Percentiles rank a stretch among this genome's conserved stretches.
phyloP scores from a whole-genome alignment of 1,284 basidiomycete species.

The Tilletia indica region DNA sequence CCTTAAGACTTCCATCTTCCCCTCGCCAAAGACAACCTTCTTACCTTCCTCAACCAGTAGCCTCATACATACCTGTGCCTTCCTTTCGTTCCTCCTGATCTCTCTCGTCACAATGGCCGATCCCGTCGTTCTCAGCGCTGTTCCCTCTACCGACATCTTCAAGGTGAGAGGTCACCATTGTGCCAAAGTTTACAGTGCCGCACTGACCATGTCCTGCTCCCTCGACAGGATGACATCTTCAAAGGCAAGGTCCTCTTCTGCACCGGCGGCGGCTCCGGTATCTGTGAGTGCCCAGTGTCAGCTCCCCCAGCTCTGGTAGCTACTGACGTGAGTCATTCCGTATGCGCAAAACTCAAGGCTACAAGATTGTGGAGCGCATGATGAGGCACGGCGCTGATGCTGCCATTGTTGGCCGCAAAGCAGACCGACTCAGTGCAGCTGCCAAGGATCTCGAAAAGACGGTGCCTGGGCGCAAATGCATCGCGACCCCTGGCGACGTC shows the following conservation, averaged over 20 bases:
- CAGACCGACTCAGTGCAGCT: conserved; percentile 71
- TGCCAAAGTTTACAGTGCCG: conserved; percentile 52
- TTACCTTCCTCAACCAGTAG: too few relatives aligned
- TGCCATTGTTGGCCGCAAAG: conserved; percentile 80
- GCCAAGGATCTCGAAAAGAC: conserved; percentile 70
- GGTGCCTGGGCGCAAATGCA: conserved; percentile 64
- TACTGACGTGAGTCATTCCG: background rate
- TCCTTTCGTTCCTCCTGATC: background rate
- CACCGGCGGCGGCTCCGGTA: conserved; percentile 68
- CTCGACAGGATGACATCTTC: conserved; percentile 67
- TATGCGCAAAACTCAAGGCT: conserved; percentile 48
- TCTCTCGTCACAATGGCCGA: conserved; percentile 9
- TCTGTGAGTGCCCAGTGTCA: conserved; percentile 67
- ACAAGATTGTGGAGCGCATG: conserved; percentile 63
- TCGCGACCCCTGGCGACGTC: conserved; percentile 79
- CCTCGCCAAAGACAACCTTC: too few relatives aligned
- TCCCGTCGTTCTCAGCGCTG: conserved; percentile 18
- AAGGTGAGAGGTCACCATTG: background rate
- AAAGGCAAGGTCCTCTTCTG: conserved; percentile 90
- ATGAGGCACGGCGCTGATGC: conserved; percentile 83
- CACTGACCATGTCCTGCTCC: background rate
- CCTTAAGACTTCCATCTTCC: too few relatives aligned
- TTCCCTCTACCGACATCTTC: conserved; percentile 22
- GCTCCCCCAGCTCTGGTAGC: too few relatives aligned
- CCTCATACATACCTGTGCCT: too few relatives aligned